phyloP scores from a whole-genome alignment of 1,284 basidiomycete genomes.

The Leccinum pachyderme region DNA sequence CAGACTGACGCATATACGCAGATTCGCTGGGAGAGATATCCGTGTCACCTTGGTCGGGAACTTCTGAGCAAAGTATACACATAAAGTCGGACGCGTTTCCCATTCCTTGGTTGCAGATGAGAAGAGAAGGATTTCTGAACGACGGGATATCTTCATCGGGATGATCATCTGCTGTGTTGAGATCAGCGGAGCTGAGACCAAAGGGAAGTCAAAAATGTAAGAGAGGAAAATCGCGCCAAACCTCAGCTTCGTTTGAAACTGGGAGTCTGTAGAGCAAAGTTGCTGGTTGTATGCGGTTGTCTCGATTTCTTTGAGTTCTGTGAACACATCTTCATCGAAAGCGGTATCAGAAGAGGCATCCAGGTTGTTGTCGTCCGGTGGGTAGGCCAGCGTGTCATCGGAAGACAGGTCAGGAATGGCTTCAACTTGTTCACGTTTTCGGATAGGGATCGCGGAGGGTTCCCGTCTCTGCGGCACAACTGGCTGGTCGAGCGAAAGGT shows the following conservation, averaged over 20 bases:
- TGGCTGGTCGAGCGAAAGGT: slow-evolving; percentile 17
- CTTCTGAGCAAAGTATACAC: slow-evolving; percentile 21
- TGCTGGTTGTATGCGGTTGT: slow-evolving; percentile 19
- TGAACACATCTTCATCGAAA: slow-evolving; percentile 12
- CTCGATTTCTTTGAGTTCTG: neutral
- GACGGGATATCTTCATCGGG: neutral
- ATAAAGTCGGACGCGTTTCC: slow-evolving; percentile 11
- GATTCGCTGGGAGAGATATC: slow-evolving; percentile 2
- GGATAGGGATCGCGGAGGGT: slow-evolving; percentile 3
- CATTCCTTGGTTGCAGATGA: slow-evolving; percentile 21
- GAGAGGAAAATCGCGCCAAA: slow-evolving; percentile 12
- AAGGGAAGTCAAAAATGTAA: slow-evolving; percentile 16
- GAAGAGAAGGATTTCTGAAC: neutral
- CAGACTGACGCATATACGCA: slow-evolving; percentile 21
- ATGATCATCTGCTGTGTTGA: neutral
- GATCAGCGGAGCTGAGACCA: slow-evolving; percentile 9
- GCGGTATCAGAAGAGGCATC: slow-evolving; percentile 30
- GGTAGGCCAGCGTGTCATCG: slow-evolving; percentile 27
- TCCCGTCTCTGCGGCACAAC: slow-evolving; percentile 11
- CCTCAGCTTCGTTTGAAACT: slow-evolving; percentile 11
- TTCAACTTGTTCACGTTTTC: slow-evolving; percentile 6
- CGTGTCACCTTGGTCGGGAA: slow-evolving; percentile 23
- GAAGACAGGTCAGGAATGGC: slow-evolving; percentile 13
- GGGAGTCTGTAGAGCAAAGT: neutral
- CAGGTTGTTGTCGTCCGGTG: slow-evolving; percentile 6